These are phyloP conservation scores for Zelonia costaricensis DNA, from an alignment of 208 protist species.

Conservation along the genomic window DNA sequence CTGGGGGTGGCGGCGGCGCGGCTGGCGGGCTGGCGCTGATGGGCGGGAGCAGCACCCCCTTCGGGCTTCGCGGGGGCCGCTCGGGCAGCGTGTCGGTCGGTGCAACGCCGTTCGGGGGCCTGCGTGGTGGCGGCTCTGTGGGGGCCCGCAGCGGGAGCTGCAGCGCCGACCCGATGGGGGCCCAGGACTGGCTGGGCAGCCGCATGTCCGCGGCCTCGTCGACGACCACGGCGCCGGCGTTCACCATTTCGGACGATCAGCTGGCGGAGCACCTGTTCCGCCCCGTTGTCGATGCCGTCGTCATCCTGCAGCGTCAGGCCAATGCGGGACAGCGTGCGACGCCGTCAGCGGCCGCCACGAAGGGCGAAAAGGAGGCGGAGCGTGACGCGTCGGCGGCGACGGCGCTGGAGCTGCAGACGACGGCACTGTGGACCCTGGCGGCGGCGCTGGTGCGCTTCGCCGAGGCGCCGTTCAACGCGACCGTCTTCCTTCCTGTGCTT, in stretches of 20 bases:
- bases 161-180: slow-evolving; percentile 18
- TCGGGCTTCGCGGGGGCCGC: slow-evolving; percentile 1
- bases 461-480: slow-evolving; percentile 50
- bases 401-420: slow-evolving; percentile 37
- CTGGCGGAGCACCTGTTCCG: slow-evolving; percentile 50
- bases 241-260: slow-evolving; percentile 28
- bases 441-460: slow-evolving; percentile 61
- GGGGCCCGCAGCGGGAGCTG: slow-evolving; percentile 15
- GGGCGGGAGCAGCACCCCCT: slow-evolving; percentile 25
- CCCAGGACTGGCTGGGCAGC: slow-evolving; percentile 37
- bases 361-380: background rate
- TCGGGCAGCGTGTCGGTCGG: background rate
- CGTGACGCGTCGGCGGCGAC: background rate
- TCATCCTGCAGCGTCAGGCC: slow-evolving; percentile 18
- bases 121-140: slow-evolving; percentile 1
- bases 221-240: slow-evolving; percentile 1
- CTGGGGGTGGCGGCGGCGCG: background rate
- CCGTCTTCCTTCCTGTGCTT: slow-evolving; percentile 54
- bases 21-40: background rate
- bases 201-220: slow-evolving; percentile 33
- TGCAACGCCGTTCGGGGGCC: no score
- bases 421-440: slow-evolving; percentile 43
- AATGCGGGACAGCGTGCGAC: no score
- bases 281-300: slow-evolving; percentile 34
- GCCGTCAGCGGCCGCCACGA: no score